These are phyloP conservation scores for Globisporangium orthogonon DNA, from an alignment of 352 stramenopile genomes.

Conservation along the genomic window DNA sequence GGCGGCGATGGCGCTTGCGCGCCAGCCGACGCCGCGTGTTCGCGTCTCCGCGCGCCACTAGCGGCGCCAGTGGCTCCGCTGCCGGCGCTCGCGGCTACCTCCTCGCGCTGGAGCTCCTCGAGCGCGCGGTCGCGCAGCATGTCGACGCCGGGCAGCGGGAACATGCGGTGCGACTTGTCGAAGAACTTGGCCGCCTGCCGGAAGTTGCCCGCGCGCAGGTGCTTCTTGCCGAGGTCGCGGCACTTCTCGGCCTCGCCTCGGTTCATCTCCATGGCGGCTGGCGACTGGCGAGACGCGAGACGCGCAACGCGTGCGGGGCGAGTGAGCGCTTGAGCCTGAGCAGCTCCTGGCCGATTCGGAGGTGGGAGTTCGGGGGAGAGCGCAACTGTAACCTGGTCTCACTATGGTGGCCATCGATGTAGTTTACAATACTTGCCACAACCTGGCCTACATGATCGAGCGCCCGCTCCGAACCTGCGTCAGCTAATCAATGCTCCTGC, in stretches of 20 bases:
- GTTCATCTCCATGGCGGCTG: conserved; percentile 85
- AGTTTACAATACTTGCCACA: not conserved
- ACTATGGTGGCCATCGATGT: too few relatives aligned
- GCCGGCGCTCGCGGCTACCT: conserved; percentile 7
- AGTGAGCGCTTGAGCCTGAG: too few relatives aligned
- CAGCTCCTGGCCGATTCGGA: too few relatives aligned
- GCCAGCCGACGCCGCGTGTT: conserved; percentile 1
- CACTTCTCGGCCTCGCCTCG: conserved; percentile 90
- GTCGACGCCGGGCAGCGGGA: conserved; percentile 79
- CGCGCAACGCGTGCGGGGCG: too few relatives aligned
- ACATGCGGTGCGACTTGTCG: conserved; percentile 89
- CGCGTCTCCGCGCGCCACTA: not conserved
- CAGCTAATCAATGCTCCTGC: not conserved
- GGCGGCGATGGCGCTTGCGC: not conserved
- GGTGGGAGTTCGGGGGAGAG: too few relatives aligned
- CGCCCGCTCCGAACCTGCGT: not conserved
- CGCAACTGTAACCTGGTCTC: too few relatives aligned
- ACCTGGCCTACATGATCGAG: not conserved
- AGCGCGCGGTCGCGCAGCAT: conserved; percentile 70
- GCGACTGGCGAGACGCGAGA: not conserved
- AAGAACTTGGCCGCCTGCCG: conserved; percentile 90
- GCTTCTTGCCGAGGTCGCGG: conserved; percentile 86
- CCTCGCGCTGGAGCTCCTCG: conserved; percentile 42
- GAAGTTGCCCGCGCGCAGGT: conserved; percentile 80
- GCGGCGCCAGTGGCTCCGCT: not conserved